Base-by-base conservation (phyloP, 2,329 filamentous ascomycete genomes). In the Pestalotiopsis sp. region DNA sequence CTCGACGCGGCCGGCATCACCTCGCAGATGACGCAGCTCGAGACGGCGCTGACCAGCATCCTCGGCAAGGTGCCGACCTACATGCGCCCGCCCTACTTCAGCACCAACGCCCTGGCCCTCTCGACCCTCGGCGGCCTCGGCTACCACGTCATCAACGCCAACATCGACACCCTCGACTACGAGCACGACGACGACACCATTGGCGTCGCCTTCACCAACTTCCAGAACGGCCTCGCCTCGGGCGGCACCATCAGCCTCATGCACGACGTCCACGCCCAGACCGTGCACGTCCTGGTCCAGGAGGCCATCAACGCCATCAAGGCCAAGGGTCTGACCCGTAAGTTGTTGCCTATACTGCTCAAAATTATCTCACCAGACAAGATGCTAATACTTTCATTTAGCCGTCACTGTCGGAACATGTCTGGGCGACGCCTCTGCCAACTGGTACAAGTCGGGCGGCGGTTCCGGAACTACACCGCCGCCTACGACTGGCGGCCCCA, bases 21-120 rank as follows among this genome's bases (percentile, higher is more conserved):
- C 20, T 74, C 77, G 3, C 80, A 87, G 70, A 81, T 87, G 73
- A 73, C 80, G 38, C 82, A 82, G 71, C 81, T 84, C 27, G 85
- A 87, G 73, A 81, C 79, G 36, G 85, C 83, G 0, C 70, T 87
- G 38, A 75, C 77, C 23, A 83, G 83, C 69, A 82, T 86, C 65
- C 72, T 87, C 39, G 85, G 85, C 41, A 78, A 78, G 52, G 83
- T 84, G 66, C 85, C 85, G 2, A 85, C 84, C 6, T 67, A 67
- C 56, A 86, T 87, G 83, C 82, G 85, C 3, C 83, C 85, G 12
- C 85, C 85, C 1, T 87, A 84, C 73, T 76, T 82, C 59, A 74
- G 76, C 27, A 82, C 84, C 61, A 78, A 78, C 45, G 75, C 71
- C 9, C 64, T 72, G 2, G 79, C 80, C 14, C 72, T 81, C 4